Percentiles rank a stretch among this genome's conserved stretches.
Conservation (phyloP, 192 early-diverging fungal species). For the Geranomyces michiganensis region DNA sequence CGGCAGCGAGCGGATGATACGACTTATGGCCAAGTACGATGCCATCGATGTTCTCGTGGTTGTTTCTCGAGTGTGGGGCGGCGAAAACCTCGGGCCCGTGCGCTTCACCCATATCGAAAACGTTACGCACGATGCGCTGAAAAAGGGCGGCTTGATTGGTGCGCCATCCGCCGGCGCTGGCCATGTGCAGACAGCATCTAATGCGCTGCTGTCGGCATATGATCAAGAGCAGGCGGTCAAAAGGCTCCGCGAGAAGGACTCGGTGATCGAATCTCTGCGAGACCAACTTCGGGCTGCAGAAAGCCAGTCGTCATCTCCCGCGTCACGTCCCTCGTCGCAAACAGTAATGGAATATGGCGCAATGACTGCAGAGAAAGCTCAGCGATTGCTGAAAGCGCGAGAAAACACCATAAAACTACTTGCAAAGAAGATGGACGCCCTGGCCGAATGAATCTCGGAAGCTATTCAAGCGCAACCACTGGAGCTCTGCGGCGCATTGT, state of each 20-base stretch:
- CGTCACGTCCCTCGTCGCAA: background rate
- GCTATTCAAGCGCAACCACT: too few species aligned
- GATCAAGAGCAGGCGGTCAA: background rate
- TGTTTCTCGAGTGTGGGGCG: slow-evolving; percentile 81
- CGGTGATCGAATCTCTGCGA: background rate
- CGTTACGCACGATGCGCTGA: slow-evolving; percentile 68
- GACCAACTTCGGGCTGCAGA: background rate
- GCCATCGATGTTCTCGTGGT: slow-evolving; percentile 75
- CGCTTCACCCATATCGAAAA: slow-evolving; percentile 88
- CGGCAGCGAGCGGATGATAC: slow-evolving; percentile 68
- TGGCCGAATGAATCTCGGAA: background rate
- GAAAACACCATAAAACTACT: slow-evolving; percentile 14
- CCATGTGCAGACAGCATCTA: background rate
- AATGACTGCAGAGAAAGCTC: slow-evolving; percentile 1
- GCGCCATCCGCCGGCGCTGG: background rate
- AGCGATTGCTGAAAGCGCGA: slow-evolving; percentile 18
- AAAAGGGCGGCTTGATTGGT: slow-evolving; percentile 41
- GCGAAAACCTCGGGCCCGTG: slow-evolving; percentile 71
- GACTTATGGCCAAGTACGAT: slow-evolving; percentile 74
- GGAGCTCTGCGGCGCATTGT: too few species aligned
- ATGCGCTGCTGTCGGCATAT: too few species aligned
- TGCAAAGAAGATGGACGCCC: background rate
- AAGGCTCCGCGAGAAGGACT: slow-evolving; percentile 6
- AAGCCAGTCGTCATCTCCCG: background rate
- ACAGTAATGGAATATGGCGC: background rate